Conservation (phyloP, 768 basidiomycete genomes). For the Pleurotus giganteus region DNA sequence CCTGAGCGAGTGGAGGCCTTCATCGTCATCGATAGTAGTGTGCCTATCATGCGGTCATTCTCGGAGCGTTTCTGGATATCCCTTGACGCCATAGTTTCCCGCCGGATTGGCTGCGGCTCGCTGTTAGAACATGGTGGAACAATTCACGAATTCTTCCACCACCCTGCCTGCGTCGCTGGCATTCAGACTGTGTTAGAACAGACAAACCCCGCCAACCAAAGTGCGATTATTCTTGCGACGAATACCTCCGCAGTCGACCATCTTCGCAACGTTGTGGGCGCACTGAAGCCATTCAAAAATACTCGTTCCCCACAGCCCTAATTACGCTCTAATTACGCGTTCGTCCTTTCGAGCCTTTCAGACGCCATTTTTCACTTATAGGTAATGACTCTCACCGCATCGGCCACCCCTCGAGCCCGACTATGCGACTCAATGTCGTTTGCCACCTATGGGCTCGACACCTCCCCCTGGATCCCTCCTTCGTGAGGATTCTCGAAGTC, state of each 20-base stretch:
- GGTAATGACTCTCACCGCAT: neutral
- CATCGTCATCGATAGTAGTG: neutral
- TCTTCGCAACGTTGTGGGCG: neutral
- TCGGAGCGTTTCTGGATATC: no score
- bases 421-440: neutral
- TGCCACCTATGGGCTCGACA: neutral
- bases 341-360: neutral
- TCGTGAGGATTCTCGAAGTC: neutral
- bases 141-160: neutral
- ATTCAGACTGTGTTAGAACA: neutral
- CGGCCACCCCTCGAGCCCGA: slow-evolving; percentile 5
- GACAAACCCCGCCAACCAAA: neutral
- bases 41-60: neutral
- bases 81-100: neutral
- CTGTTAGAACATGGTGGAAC: neutral
- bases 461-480: slow-evolving; percentile 1
- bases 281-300: neutral
- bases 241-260: neutral
- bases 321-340: neutral
- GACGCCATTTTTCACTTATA: neutral
- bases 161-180: neutral
- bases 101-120: neutral
- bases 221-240: neutral
- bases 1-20: neutral
- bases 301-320: neutral